Conservation (phyloP, 1,139 yeast genomes). For the Taphrina deformans region DNA sequence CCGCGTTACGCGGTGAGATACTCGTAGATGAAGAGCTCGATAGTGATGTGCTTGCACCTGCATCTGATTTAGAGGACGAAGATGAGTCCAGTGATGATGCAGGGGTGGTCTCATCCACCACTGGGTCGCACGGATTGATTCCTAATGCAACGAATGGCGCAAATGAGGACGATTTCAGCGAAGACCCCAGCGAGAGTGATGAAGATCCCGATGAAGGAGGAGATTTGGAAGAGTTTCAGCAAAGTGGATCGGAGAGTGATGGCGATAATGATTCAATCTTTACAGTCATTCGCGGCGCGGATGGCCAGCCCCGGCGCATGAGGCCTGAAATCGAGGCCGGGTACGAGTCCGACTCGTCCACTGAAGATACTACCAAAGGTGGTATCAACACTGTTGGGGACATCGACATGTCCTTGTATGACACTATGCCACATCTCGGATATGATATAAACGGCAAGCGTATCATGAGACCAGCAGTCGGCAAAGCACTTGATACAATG, state of each 20-base stretch:
- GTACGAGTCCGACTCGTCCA: slow-evolving; percentile 92
- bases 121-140: background rate
- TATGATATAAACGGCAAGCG: slow-evolving; percentile 96
- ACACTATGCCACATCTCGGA: slow-evolving; percentile 96
- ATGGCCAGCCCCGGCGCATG: slow-evolving; percentile 72
- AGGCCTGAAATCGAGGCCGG: slow-evolving; percentile 89
- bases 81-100: slow-evolving; percentile 8
- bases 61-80: slow-evolving; percentile 16
- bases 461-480: slow-evolving; percentile 97
- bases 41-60: slow-evolving; percentile 23
- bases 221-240: slow-evolving; percentile 39
- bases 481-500: slow-evolving; percentile 86
- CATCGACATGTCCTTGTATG: slow-evolving; percentile 88
- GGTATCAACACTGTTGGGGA: slow-evolving; percentile 79
- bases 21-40: slow-evolving; percentile 28
- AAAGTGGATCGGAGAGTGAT: slow-evolving; percentile 39
- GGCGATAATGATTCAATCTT: slow-evolving; percentile 36
- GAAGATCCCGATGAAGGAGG: slow-evolving; percentile 40
- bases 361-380: slow-evolving; percentile 60
- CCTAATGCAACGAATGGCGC: background rate
- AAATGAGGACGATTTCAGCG: slow-evolving; percentile 40
- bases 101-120: slow-evolving; percentile 16
- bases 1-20: slow-evolving; percentile 25
- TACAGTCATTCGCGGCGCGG: slow-evolving; percentile 53
- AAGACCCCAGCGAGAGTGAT: slow-evolving; percentile 37